Evolutionary conservation across 495 filamentous ascomycete species (phyloP), one percentile per base, ranked within the genome.

Genomic region (Chaetomidium leptoderma): DNA sequence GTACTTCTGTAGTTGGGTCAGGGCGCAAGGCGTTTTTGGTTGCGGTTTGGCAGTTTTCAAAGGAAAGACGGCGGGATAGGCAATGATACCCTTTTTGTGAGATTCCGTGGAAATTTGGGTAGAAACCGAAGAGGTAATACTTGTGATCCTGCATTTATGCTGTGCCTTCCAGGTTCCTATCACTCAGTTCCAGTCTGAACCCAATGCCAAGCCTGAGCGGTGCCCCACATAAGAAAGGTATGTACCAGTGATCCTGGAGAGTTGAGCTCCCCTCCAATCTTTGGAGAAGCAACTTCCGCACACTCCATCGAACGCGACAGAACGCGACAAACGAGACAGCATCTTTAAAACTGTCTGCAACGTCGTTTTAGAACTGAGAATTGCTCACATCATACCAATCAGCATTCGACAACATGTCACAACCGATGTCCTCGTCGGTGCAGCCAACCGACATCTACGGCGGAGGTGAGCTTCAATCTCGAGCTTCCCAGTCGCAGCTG

Each of bases 381-480:
- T 13, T 35, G 14, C 27, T 7, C 32, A 51, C 11, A 7, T 19
- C 21, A 33, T 57, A 43, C 35, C 23, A 8, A 48, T 26, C 30
- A 10, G 29, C 23, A 3, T 35, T 40, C 53, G 21, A 32, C 19
- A 61, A 2, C 52, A 71, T 67, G 66, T 59, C 65, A 32, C 72
- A 72, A 46, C 66, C 67, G 37, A 55, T 74, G 21, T 63, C 66
- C 33, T 70, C 72, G 69, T 64, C 72, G 64, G 59, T 65, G 10
- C 74, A 77, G 60, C 79, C 86, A 67, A 80, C 84, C 48, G 85
- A 86, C 64, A 83, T 90, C 66, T 92, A 92, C 62, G 88, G 88
- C 62, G 88, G 88, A 83, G 88, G 88, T 91, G 78, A 68, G 80
- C 57, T 53, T 50, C 26, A 36, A 47, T 42, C n/a, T 6, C 26